Percentiles rank a stretch among this genome's conserved stretches.
Evolutionary conservation across 768 basidiomycete species (phyloP).

Genomic region (Lentinus brumalis): DNA sequence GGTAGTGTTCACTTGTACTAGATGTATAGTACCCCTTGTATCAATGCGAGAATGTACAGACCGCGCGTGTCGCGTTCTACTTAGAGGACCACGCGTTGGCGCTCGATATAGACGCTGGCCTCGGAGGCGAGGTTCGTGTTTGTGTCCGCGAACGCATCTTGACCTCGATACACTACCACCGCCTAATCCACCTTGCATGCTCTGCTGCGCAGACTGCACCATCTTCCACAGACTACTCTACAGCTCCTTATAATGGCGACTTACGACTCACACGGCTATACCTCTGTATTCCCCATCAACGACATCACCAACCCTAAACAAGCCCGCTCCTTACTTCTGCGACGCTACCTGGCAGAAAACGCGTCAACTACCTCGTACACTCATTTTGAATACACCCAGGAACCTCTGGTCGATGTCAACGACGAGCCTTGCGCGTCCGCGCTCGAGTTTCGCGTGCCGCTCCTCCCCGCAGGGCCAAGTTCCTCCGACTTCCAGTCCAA

Average conservation of each 20-base stretch:
- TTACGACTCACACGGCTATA: slow-evolving; percentile 21
- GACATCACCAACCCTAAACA: slow-evolving; percentile 2
- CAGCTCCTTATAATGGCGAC: slow-evolving; percentile 13
- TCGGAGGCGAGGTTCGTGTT: slow-evolving; percentile 11
- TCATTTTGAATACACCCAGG: neutral
- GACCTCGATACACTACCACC: neutral
- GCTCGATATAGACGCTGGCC: neutral
- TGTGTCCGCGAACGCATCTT: neutral
- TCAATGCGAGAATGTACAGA: slow-evolving; percentile 10
- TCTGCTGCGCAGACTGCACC: slow-evolving; percentile 14
- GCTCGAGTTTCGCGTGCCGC: slow-evolving; percentile 12
- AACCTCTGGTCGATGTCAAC: neutral
- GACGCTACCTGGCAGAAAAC: slow-evolving; percentile 16
- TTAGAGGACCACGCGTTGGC: slow-evolving; percentile 7
- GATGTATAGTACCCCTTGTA: slow-evolving; percentile 19
- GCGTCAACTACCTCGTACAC: slow-evolving; percentile 17
- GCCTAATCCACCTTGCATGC: neutral
- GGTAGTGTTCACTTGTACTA: neutral
- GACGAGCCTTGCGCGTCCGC: neutral
- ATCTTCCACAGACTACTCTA: neutral
- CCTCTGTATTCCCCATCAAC: slow-evolving; percentile 19
- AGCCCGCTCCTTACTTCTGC: slow-evolving; percentile 17
- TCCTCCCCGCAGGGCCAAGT: neutral
- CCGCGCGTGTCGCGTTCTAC: neutral
- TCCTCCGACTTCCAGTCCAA: slow-evolving; percentile 18